phyloP scores from a whole-genome alignment of 176 grass and related monocot genomes.

The Tillandsia leiboldiana region DNA sequence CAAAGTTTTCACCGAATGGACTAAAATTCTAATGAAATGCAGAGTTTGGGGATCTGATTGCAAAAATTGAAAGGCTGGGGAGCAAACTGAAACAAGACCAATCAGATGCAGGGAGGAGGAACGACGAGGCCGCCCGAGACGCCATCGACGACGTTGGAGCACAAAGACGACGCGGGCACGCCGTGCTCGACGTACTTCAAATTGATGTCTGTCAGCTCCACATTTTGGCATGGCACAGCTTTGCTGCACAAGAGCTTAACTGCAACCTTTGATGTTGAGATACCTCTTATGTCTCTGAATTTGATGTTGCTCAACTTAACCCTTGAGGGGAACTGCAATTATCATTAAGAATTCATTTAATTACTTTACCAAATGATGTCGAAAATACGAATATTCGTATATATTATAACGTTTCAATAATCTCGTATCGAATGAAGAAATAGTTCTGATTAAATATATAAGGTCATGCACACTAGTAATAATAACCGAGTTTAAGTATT shows the following conservation, averaged over 20 bases:
- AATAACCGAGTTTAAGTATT: no score
- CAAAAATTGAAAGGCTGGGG: no score
- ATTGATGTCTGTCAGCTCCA: conserved; percentile 52
- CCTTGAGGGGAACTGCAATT: conserved; percentile 22
- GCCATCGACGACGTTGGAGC: conserved; percentile 34
- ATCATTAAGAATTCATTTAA: no score
- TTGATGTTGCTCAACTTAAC: conserved; percentile 44
- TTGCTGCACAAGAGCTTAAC: conserved; percentile 47
- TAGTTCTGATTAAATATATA: no score
- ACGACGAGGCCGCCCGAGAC: background rate
- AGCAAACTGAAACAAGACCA: background rate
- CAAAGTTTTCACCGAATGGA: no score
- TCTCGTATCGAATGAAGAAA: no score
- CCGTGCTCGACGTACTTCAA: conserved; percentile 33
- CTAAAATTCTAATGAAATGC: no score
- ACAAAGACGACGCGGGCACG: conserved; percentile 23
- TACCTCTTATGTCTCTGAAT: conserved; percentile 48
- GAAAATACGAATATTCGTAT: no score
- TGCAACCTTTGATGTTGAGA: conserved; percentile 34
- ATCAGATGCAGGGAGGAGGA: background rate
- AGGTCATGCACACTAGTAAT: no score
- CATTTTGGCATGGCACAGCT: conserved; percentile 24
- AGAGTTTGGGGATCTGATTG: no score
- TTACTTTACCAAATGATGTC: no score
- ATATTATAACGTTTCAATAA: no score